A percentile compares a stretch with the other conserved stretches of the same genome.
Conservation (phyloP, 2,329 filamentous ascomycete species). For the Cladosporium sp. region DNA sequence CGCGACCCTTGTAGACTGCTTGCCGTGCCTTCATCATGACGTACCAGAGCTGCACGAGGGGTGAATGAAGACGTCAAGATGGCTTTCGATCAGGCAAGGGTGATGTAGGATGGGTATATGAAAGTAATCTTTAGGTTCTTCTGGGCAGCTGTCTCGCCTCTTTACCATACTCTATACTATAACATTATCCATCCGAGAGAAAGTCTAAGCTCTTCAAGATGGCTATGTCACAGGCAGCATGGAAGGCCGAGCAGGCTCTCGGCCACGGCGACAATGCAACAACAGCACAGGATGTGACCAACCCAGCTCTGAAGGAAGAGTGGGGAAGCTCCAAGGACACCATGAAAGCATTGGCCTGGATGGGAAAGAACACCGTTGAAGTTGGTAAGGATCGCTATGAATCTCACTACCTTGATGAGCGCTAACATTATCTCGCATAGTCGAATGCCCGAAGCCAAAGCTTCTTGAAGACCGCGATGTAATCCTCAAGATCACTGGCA, state of each 20-base stretch:
- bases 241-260: conserved; percentile 57
- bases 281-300: conserved; percentile 63
- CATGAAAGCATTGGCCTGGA: conserved; percentile 75
- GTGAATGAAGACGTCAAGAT: not conserved
- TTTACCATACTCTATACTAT: too few species aligned
- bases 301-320: conserved; percentile 50
- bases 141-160: too few species aligned
- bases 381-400: conserved; percentile 40
- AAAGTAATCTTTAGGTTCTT: too few species aligned
- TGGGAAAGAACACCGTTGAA: conserved; percentile 71
- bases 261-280: conserved; percentile 61
- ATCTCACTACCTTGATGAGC: conserved; percentile 4
- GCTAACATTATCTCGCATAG: conserved; percentile 26
- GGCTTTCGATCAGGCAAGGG: not conserved
- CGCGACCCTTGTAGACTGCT: not conserved
- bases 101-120: too few species aligned
- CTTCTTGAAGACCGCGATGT: conserved; percentile 70
- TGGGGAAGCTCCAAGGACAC: conserved; percentile 50
- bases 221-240: conserved; percentile 59
- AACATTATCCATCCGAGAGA: not conserved
- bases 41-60: not conserved
- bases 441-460: conserved; percentile 63
- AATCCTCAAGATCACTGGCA: conserved; percentile 69
- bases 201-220: conserved; percentile 19
- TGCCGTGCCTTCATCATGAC: not conserved